Percentiles rank a stretch among this genome's conserved stretches.
These are phyloP conservation scores for Eucalyptus camaldulensis DNA, from an alignment of 345 rosid genomes.

Conservation along the genomic window DNA sequence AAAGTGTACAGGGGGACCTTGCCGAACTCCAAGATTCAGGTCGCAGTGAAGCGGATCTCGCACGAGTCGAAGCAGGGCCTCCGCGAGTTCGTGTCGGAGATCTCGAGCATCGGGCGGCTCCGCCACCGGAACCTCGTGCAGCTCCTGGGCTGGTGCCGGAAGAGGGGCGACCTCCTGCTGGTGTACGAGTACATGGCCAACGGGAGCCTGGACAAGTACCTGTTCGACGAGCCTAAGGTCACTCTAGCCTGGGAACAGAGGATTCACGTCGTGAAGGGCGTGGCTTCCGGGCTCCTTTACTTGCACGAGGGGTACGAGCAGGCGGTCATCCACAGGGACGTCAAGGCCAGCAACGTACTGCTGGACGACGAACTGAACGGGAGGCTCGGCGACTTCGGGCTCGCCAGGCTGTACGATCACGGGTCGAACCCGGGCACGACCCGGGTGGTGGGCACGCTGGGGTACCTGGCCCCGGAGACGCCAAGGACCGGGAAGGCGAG, in stretches of 20 bases:
- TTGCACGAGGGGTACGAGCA: conserved; percentile 89
- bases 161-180: conserved; percentile 53
- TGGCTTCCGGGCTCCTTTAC: conserved; percentile 73
- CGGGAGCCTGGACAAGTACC: conserved; percentile 78
- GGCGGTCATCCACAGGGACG: conserved; percentile 79
- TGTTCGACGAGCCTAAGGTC: conserved; percentile 39
- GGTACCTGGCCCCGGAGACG: conserved; percentile 86
- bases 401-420: conserved; percentile 73
- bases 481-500: conserved; percentile 79
- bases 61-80: conserved; percentile 82
- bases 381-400: conserved; percentile 83
- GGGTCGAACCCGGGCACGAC: conserved; percentile 80
- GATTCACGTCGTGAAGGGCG: conserved; percentile 52
- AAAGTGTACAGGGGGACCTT: conserved; percentile 68
- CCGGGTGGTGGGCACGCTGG: conserved; percentile 81
- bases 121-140: conserved; percentile 86
- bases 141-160: conserved; percentile 74
- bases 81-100: conserved; percentile 79
- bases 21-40: conserved; percentile 24
- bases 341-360: conserved; percentile 81
- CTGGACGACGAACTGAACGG: conserved; percentile 72
- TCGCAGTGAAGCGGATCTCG: conserved; percentile 74
- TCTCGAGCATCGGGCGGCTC: conserved; percentile 80
- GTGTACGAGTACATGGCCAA: conserved; percentile 90
- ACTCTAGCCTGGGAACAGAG: conserved; percentile 74